Evolutionary conservation across 148 eudicot genomes (phyloP).

Genomic region (Silene conica): DNA sequence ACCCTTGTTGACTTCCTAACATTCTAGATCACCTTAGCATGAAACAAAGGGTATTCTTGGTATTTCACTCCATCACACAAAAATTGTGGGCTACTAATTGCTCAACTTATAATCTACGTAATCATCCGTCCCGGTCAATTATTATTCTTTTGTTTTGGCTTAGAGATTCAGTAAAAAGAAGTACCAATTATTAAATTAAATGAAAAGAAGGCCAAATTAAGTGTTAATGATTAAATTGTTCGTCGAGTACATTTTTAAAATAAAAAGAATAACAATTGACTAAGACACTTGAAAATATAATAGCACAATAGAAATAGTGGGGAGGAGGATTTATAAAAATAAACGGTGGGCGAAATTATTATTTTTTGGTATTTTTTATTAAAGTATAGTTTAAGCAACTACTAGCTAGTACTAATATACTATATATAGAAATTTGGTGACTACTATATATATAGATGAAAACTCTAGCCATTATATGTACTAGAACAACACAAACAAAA

Average conservation of each 20-base stretch:
- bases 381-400: not conserved
- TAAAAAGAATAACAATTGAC: too few species aligned
- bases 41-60: not conserved
- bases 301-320: too few species aligned
- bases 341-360: not conserved
- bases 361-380: too few species aligned
- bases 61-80: not conserved
- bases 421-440: not conserved
- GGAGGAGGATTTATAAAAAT: too few species aligned
- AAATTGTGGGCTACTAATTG: conserved; percentile 5
- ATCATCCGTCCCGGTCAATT: too few species aligned
- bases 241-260: too few species aligned
- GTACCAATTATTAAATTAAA: too few species aligned
- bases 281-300: too few species aligned
- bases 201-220: too few species aligned
- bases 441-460: not conserved
- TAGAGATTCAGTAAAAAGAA: too few species aligned
- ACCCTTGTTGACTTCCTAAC: conserved; percentile 15
- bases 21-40: not conserved
- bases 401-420: not conserved
- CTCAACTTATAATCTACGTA: not conserved
- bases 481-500: not conserved
- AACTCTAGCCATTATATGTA: not conserved
- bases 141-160: too few species aligned
- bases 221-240: too few species aligned